Percentiles rank a stretch among this genome's conserved stretches.
Evolutionary conservation across 2,329 filamentous ascomycete genomes (phyloP).

Genomic region (Microsporum canis): DNA sequence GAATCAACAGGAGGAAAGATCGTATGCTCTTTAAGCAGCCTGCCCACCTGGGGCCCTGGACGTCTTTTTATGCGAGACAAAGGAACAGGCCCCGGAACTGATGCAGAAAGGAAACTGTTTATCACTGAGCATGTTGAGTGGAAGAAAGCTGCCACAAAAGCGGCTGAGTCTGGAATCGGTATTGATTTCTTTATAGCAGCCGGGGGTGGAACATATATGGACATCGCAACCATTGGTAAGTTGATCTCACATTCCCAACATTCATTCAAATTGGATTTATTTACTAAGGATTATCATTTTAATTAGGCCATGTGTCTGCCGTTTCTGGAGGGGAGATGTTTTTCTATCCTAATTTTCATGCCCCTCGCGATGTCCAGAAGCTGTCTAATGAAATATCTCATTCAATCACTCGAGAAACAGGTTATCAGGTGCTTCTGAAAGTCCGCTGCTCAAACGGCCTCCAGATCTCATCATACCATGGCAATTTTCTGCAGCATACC

Average conservation of each 20-base stretch:
- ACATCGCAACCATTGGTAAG: constrained; percentile 80
- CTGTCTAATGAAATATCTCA: constrained; percentile 77
- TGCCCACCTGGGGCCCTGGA: constrained; percentile 86
- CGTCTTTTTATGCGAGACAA: constrained; percentile 78
- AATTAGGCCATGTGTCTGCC: constrained; percentile 63
- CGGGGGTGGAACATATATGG: constrained; percentile 79
- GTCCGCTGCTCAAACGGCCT: constrained; percentile 94
- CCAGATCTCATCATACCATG: constrained; percentile 87
- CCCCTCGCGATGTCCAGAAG: constrained; percentile 72
- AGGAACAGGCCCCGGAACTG: constrained; percentile 70
- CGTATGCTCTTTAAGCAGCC: constrained; percentile 70
- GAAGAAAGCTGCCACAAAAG: constrained; percentile 74
- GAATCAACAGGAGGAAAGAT: constrained; percentile 85
- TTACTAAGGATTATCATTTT: constrained; percentile 8
- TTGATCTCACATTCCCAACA: constrained; percentile 10
- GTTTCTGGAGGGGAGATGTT: constrained; percentile 91
- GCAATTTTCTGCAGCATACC: constrained; percentile 91
- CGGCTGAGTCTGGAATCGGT: constrained; percentile 77
- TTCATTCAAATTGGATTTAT: constrained; percentile 12
- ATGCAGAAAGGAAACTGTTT: constrained; percentile 84
- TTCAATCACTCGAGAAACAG: constrained; percentile 76
- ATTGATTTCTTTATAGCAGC: constrained; percentile 91
- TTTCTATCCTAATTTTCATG: constrained; percentile 94
- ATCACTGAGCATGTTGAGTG: constrained; percentile 81
- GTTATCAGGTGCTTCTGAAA: constrained; percentile 95